Conservation (phyloP, 2,329 filamentous ascomycete genomes). For the Pseudocercospora cruenta region DNA sequence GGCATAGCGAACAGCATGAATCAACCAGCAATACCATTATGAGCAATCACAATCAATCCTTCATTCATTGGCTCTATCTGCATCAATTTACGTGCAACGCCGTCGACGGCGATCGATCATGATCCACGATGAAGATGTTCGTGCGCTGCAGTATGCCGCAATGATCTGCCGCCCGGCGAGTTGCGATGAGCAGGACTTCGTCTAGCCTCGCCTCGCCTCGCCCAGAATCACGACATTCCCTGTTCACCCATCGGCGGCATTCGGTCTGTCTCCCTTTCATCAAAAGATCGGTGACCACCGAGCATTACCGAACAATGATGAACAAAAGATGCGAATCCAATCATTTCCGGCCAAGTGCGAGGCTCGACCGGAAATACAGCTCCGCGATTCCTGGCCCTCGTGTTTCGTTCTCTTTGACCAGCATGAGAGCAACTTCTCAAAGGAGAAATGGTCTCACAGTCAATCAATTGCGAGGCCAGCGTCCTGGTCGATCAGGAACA, state of each 20-base stretch:
- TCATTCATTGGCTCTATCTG: neutral
- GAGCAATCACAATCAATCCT: neutral
- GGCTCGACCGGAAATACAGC: conserved; percentile 5
- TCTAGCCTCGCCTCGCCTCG: conserved; percentile 6
- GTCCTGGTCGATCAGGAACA: neutral
- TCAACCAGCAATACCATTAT: neutral
- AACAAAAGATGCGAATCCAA: neutral
- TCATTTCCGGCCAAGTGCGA: conserved; percentile 5
- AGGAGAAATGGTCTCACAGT: neutral
- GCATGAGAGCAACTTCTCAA: conserved; percentile 3
- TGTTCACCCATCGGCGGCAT: neutral
- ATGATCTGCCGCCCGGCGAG: neutral
- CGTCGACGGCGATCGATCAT: neutral
- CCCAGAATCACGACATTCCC: neutral
- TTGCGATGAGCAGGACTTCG: neutral
- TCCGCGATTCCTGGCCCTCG: neutral
- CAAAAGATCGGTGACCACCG: conserved; percentile 3
- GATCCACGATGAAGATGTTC: neutral
- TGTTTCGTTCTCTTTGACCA: neutral
- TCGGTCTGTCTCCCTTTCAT: conserved; percentile 3
- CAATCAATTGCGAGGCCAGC: neutral
- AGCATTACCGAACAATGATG: conserved; percentile 10
- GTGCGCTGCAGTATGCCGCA: neutral
- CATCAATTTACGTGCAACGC: neutral
- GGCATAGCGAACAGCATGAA: conserved; percentile 10